These are phyloP conservation scores for Cercospora sp. DNA, from an alignment of 2,329 filamentous ascomycete genomes.

Conservation along the genomic window DNA sequence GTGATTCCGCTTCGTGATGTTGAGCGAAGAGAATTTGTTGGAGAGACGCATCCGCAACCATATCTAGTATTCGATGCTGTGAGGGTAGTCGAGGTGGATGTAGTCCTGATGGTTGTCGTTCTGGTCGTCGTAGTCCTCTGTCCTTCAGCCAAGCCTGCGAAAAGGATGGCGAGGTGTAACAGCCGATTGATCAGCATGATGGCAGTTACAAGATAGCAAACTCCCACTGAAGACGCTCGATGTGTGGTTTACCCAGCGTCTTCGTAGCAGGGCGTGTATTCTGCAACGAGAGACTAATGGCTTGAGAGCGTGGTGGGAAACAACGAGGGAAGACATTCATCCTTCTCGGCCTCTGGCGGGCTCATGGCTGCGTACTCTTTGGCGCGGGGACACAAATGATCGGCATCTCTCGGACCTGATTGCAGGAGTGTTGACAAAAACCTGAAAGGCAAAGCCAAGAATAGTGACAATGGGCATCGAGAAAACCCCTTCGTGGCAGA, in stretches of 20 bases:
- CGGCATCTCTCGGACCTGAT: background rate
- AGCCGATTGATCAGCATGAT: background rate
- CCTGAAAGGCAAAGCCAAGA: background rate
- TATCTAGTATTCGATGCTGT: conserved; percentile 10
- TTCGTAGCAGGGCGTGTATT: background rate
- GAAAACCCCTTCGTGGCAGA: background rate
- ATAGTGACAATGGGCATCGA: background rate
- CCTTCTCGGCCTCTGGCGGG: background rate
- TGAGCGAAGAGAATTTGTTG: conserved; percentile 5
- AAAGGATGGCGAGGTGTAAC: background rate
- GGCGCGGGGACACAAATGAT: background rate
- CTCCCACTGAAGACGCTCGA: background rate
- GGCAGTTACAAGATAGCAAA: background rate
- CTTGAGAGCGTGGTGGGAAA: background rate
- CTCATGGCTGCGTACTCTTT: background rate
- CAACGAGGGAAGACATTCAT: background rate
- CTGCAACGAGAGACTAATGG: background rate
- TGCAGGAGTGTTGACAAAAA: background rate
- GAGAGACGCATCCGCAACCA: conserved; percentile 10
- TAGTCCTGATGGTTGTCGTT: background rate
- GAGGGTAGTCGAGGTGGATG: conserved; percentile 8
- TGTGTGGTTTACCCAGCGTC: background rate
- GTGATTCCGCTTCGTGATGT: background rate
- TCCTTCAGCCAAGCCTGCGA: background rate
- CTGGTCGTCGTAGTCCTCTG: background rate